A percentile compares a stretch with the other conserved stretches of the same genome.
Conservation (phyloP, 805 yeast species). For the Brettanomyces bruxellensis region DNA sequence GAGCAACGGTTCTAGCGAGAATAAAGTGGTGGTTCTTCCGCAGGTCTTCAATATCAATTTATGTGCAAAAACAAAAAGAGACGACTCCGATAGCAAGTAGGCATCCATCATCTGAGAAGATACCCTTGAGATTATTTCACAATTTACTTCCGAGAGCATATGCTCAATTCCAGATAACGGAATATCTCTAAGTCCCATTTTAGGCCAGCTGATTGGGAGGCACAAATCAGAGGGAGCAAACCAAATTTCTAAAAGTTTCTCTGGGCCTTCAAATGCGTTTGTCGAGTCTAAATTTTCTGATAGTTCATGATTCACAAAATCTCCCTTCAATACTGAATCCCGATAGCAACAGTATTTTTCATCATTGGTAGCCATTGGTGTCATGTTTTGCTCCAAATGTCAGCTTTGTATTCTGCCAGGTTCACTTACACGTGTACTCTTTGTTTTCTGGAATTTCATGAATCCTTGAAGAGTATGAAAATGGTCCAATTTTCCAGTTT, state of each 20-base stretch:
- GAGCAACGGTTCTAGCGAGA: constrained; percentile 61
- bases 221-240: constrained; percentile 44
- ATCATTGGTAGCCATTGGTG: constrained; percentile 7
- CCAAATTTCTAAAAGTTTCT: constrained; percentile 87
- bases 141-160: constrained; percentile 72
- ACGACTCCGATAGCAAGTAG: constrained; percentile 79
- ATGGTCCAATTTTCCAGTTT: too few relatives aligned
- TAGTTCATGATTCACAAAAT: constrained; percentile 63
- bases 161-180: constrained; percentile 61
- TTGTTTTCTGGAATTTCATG: too few relatives aligned
- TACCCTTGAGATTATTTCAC: constrained; percentile 79
- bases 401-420: neutral
- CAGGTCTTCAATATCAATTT: constrained; percentile 86
- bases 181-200: constrained; percentile 51
- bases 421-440: neutral
- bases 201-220: constrained; percentile 23
- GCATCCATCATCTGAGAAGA: constrained; percentile 65
- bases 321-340: constrained; percentile 13
- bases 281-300: constrained; percentile 78
- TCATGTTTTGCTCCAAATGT: constrained; percentile 1
- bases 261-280: constrained; percentile 96
- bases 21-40: constrained; percentile 88
- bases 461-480: too few relatives aligned
- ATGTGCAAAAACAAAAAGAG: constrained; percentile 82
- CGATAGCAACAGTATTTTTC: constrained; percentile 3